Evolutionary conservation across 106 monocot species (phyloP).

Genomic region (Platanthera zijinensis): DNA sequence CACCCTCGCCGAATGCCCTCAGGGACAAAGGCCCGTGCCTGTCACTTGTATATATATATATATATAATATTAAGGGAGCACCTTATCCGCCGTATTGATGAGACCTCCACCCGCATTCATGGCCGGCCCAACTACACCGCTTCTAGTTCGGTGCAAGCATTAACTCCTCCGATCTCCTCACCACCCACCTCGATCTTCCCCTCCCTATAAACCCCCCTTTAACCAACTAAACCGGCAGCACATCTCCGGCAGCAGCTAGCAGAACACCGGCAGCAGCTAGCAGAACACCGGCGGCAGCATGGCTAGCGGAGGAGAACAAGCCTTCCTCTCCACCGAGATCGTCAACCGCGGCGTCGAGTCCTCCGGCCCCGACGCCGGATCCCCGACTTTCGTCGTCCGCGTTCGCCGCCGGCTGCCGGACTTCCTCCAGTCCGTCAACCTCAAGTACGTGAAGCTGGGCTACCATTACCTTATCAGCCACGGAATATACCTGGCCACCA

Average conservation of each 20-base stretch:
- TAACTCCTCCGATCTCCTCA: not conserved
- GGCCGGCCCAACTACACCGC: slow-evolving; percentile 7
- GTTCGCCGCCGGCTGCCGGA: slow-evolving; percentile 85
- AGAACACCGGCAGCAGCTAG: too few species aligned
- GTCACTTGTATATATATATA: not conserved
- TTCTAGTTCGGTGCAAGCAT: not conserved
- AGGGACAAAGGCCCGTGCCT: too few species aligned
- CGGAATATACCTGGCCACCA: slow-evolving; percentile 61
- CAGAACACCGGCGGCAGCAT: not conserved
- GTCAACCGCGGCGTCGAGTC: slow-evolving; percentile 84
- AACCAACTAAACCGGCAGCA: too few species aligned
- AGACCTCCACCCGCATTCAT: not conserved
- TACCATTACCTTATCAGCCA: slow-evolving; percentile 95
- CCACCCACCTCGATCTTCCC: not conserved
- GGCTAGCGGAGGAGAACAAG: slow-evolving; percentile 40
- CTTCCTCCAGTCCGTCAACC: slow-evolving; percentile 93
- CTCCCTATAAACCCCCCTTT: not conserved
- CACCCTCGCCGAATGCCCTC: too few species aligned
- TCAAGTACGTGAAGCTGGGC: slow-evolving; percentile 89
- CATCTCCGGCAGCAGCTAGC: too few species aligned
- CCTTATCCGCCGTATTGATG: not conserved
- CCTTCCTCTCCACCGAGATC: slow-evolving; percentile 82
- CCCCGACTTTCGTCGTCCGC: slow-evolving; percentile 73
- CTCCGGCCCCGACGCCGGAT: slow-evolving; percentile 81
- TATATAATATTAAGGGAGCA: not conserved